A percentile compares a stretch with the other conserved stretches of the same genome.
These are phyloP conservation scores for Trichophyton equinum DNA, from an alignment of 2,329 filamentous ascomycete species.

Conservation along the genomic window DNA sequence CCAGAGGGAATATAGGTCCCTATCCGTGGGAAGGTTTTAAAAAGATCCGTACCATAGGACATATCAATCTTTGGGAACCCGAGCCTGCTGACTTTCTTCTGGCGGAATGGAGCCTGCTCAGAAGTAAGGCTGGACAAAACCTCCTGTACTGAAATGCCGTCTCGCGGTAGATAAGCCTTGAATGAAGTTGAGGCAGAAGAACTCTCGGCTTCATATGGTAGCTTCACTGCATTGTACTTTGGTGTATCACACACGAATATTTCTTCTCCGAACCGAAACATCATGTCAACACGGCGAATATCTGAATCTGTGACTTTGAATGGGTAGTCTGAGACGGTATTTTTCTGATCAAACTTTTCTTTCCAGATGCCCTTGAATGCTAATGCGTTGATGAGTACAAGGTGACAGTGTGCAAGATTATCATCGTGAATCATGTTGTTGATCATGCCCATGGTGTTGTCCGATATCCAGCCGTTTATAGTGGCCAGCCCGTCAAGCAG, in stretches of 20 bases:
- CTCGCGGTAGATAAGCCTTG: background rate
- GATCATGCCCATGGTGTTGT: constrained; percentile 3
- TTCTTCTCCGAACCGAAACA: background rate
- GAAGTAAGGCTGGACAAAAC: background rate
- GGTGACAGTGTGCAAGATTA: background rate
- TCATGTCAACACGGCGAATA: background rate
- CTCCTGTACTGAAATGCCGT: background rate
- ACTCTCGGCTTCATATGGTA: background rate
- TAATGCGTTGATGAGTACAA: background rate
- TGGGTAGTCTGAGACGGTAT: background rate
- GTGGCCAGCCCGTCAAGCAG: background rate
- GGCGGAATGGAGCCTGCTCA: background rate
- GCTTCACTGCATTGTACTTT: background rate
- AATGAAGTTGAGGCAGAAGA: background rate
- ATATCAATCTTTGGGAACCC: constrained; percentile 3
- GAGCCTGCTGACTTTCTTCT: background rate
- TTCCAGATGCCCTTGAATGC: constrained; percentile 4
- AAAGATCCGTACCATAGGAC: background rate
- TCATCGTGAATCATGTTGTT: background rate
- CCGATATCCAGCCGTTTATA: background rate
- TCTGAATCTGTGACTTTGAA: background rate
- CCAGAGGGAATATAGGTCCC: background rate
- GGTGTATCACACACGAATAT: background rate
- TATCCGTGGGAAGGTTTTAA: background rate
- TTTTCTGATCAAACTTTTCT: background rate